A percentile compares a stretch with the other conserved stretches of the same genome.
phyloP scores from a whole-genome alignment of 805 yeast genomes.

The Cyberlindnera misumaiensis region DNA sequence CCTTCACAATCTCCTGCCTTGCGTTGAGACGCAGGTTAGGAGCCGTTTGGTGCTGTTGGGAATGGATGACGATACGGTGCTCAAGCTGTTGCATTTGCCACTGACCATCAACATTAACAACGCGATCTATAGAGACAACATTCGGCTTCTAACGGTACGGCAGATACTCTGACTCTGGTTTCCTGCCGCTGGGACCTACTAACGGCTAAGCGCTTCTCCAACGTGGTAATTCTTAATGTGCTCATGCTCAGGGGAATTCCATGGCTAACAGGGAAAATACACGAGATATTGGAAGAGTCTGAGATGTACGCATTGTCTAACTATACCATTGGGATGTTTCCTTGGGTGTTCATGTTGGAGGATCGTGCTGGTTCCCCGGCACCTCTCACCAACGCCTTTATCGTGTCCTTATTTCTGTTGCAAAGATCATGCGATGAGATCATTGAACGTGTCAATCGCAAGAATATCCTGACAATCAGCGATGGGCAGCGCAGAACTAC shows the following conservation, averaged over 20 bases:
- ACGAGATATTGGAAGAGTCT: background rate
- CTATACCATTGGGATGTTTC: conserved; percentile 1
- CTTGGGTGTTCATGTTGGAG: conserved; percentile 1
- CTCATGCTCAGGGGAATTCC: conserved; percentile 2
- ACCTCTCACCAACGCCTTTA: conserved; percentile 1
- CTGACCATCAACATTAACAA: conserved; percentile 1
- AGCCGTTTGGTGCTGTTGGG: background rate
- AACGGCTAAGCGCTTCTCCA: conserved; percentile 1
- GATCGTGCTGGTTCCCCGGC: background rate
- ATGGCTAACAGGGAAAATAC: background rate
- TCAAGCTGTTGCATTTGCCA: conserved; percentile 2
- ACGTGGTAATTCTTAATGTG: background rate
- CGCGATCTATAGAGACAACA: conserved; percentile 2
- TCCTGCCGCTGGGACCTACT: background rate
- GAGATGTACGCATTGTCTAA: conserved; percentile 1
- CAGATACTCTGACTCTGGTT: background rate
- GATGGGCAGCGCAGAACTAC: background rate
- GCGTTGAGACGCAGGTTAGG: conserved; percentile 1
- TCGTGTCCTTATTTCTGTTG: background rate
- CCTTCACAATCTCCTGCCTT: background rate
- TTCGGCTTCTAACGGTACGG: conserved; percentile 1
- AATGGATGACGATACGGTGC: conserved; percentile 2
- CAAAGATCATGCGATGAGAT: conserved; percentile 1
- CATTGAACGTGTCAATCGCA: background rate
- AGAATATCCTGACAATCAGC: background rate